Base-by-base conservation (phyloP, 257 asterid species). In the Cynanchum wilfordii region DNA sequence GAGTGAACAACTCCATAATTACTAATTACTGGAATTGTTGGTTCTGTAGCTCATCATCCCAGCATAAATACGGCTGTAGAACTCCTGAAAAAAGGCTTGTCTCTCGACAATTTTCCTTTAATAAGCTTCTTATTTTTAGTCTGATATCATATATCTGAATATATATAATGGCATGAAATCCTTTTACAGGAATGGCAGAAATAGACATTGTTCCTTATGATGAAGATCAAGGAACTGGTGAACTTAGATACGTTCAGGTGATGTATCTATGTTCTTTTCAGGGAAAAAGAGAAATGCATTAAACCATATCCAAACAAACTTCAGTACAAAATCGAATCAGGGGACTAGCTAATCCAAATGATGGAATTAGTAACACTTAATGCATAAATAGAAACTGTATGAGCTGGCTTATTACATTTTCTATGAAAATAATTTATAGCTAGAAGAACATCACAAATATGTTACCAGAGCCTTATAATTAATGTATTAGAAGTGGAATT, bases 181-280 rank as follows among this genome's bases (percentile, higher is more conserved):
- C 54, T 30, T 42, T 27, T 73, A 62, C 80, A 92, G 98, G 86
- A 55, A 90, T 93, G 71, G 76, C 80, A 73, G 88, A 90, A 69
- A 75, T 90, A 84, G 79, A 85, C 75, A 73, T 93, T 50, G 88
- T 85, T 78, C 98, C 98, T 1, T 88, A 87, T 80, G 96, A 93
- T 71, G 97, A 93, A 79, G 98, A 90, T 81, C 45, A 62, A 66
- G 97, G 96, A 71, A 93, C 92, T 8, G 98, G 98, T 60, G 96
- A 88, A 73, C 85, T 90, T 78, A 87, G 98, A 87, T 93, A 93
- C 80, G 96, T 90, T 50, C 98, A 93, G 94, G 98, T 89, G 76
- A 83, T 42, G 47, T 42, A 42, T 42, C 47, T 42, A 1, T 42
- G 7, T 42, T 8, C 47, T 7, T 42, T 42, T 8, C 10, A 42